phyloP scores from a whole-genome alignment of 2,329 filamentous ascomycete genomes.

The Diaporthe sp. region DNA sequence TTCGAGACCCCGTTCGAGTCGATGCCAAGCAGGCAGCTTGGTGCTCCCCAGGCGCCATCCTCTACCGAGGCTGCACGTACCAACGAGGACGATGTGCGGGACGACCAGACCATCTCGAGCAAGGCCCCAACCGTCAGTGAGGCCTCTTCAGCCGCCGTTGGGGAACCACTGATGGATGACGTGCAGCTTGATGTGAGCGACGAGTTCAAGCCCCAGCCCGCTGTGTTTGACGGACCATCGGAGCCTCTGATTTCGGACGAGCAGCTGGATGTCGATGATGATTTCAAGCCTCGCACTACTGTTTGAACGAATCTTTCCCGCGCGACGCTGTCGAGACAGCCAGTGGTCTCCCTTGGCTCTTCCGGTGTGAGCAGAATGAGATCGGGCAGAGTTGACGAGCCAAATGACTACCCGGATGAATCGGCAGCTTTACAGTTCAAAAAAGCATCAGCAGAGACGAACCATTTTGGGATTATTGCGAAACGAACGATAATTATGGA shows the following conservation, averaged over 20 bases:
- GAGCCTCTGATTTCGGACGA: constrained; percentile 35
- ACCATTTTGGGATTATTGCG: neutral
- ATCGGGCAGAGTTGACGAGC: neutral
- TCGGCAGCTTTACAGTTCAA: neutral
- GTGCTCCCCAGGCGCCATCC: neutral
- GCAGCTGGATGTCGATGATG: constrained; percentile 35
- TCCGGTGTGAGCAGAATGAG: neutral
- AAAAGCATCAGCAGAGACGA: neutral
- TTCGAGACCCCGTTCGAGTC: constrained; percentile 10
- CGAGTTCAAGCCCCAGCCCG: neutral
- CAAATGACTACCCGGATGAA: too few species aligned
- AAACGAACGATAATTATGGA: neutral
- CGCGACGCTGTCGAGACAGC: accelerated
- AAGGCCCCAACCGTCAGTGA: neutral
- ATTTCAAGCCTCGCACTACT: constrained; percentile 29
- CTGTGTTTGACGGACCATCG: neutral
- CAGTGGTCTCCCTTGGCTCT: too few species aligned
- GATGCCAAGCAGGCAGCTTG: constrained; percentile 8
- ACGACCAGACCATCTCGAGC: constrained; percentile 23
- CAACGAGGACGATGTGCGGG: neutral
- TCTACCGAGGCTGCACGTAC: neutral
- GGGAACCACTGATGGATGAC: constrained; percentile 15
- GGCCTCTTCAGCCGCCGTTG: neutral
- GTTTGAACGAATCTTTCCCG: neutral
- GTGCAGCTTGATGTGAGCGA: neutral